Evolutionary conservation across 805 yeast species (phyloP), one percentile per base, ranked within the genome.

Genomic region (Limtongia smithiae): DNA sequence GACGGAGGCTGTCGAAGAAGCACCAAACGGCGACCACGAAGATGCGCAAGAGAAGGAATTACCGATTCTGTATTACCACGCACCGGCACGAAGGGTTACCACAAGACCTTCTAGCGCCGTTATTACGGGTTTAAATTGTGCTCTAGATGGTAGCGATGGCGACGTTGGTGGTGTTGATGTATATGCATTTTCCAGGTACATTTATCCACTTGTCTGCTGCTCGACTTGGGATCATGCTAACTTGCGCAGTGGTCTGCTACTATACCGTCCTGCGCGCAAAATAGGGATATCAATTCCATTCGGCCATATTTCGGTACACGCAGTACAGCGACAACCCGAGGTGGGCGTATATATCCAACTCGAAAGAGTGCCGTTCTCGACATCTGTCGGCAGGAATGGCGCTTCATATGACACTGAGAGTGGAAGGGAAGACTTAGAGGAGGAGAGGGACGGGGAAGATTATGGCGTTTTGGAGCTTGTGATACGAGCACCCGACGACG

Each of bases 331-430:
- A 7, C 17, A 14, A 11, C 57, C 54, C 14, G 36, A 27, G 6
- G 11, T 35, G 4, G 53, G 41, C 17, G 28, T 52, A 17, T 52
- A 52, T 20, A n/a, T 52, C 20, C 57, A 49, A 27, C 42, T 52
- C 15, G 57, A 52, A 21, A 24, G n/a, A 8, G 21, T 49, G 6
- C 45, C 50, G 15, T 37, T 35, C 37, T 27, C 41, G 12, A n/a
- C n/a, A n/a, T n/a, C 7, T 34, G 15, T 7, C 37, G 35, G 21
- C 37, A 30, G 18, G 17, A 9, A 21, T 12, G 21, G 20, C 27
- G 5, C 12, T 22, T 15, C 28, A 25, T 17, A 22, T 7, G 15
- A 20, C 17, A 41, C 31, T 5, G 20, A 28, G 36, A 36, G n/a
- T 8, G 12, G 9, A 32, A 34, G 20, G 5, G 20, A 4, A n/a